phyloP scores from a whole-genome alignment of 1,284 basidiomycete species.

The Ganoderma lingzhi region DNA sequence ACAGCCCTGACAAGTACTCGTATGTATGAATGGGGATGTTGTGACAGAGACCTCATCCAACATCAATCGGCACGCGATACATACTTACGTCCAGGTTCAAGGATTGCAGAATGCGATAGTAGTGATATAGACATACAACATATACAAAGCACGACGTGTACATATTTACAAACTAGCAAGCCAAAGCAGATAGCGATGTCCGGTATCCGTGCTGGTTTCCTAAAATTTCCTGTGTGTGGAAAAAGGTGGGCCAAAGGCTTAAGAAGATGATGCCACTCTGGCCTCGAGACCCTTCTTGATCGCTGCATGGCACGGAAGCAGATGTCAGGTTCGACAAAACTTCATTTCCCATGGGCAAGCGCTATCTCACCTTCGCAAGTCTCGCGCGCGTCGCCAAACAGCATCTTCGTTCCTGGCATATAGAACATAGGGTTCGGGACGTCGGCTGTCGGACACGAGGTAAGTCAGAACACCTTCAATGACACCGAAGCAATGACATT shows the following conservation, averaged over 20 bases:
- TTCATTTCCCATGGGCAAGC: background rate
- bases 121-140: slow-evolving; percentile 28
- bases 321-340: slow-evolving; percentile 4
- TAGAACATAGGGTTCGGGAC: slow-evolving; percentile 92
- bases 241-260: slow-evolving; percentile 3
- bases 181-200: background rate
- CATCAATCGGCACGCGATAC: background rate
- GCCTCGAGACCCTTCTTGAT: slow-evolving; percentile 39
- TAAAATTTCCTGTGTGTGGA: background rate
- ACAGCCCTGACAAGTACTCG: background rate
- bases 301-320: slow-evolving; percentile 22
- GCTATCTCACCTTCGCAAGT: slow-evolving; percentile 76
- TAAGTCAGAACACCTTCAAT: background rate
- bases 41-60: background rate
- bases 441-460: slow-evolving; percentile 60
- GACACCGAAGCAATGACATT: background rate
- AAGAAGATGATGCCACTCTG: slow-evolving; percentile 21
- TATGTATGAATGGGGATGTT: background rate
- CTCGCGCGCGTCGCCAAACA: slow-evolving; percentile 89
- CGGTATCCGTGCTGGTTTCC: background rate
- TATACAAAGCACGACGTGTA: slow-evolving; percentile 18
- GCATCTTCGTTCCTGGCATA: slow-evolving; percentile 87
- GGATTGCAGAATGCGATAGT: slow-evolving; percentile 6
- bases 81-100: background rate
- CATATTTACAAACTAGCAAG: slow-evolving; percentile 2